Conservation (phyloP, 2,329 filamentous ascomycete species). For the Ilyonectria sp. region DNA sequence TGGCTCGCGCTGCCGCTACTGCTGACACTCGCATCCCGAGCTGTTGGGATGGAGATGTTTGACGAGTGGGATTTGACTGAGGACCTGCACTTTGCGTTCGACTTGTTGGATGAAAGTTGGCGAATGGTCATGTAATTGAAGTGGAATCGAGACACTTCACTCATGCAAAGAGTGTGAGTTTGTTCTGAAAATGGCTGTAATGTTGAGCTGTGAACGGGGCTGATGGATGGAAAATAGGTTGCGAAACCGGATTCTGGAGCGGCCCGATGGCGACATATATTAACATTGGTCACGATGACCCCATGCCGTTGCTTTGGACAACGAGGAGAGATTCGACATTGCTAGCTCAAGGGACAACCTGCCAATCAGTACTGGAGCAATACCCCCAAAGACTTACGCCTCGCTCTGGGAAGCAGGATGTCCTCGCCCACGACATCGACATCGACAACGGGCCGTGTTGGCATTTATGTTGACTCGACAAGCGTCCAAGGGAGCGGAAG, state of each 20-base stretch:
- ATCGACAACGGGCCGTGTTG: neutral
- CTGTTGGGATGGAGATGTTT: conserved; percentile 17
- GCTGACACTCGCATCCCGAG: neutral
- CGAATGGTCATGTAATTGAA: neutral
- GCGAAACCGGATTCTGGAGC: neutral
- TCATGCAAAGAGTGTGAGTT: neutral
- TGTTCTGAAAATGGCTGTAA: neutral
- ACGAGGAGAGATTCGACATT: neutral
- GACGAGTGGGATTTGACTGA: conserved; percentile 29
- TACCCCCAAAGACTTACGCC: neutral
- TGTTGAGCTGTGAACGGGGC: neutral
- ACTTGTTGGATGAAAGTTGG: conserved; percentile 15
- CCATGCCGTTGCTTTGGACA: neutral
- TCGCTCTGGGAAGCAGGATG: neutral
- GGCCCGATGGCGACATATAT: neutral
- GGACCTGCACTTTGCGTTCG: conserved; percentile 24
- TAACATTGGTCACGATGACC: too few species aligned
- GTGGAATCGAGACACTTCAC: neutral
- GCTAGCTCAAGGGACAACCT: too few species aligned
- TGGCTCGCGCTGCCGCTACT: conserved; percentile 15
- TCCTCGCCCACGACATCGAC: neutral
- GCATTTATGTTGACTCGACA: neutral
- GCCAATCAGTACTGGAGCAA: neutral
- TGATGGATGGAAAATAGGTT: neutral
- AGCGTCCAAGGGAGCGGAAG: neutral